A percentile compares a stretch with the other conserved stretches of the same genome.
Conservation (phyloP, 371 early-diverging fungal species). For the Mortierella sp. region DNA sequence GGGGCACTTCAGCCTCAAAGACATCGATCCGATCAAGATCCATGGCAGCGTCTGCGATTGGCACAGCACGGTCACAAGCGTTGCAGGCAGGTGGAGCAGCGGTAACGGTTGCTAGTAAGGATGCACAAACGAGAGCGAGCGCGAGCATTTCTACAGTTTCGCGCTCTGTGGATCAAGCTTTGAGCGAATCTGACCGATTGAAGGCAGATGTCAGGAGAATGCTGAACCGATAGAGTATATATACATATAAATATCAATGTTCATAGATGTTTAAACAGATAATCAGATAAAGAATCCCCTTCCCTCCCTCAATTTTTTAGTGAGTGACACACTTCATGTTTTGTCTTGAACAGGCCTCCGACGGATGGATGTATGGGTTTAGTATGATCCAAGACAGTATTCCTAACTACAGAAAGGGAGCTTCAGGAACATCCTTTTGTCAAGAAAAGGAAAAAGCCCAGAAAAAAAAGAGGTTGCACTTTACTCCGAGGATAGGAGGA, state of each 20-base stretch:
- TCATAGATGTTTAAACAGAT: neutral
- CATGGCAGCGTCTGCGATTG: slow-evolving; percentile 50
- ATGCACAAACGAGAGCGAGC: slow-evolving; percentile 45
- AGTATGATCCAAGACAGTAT: too few relatives aligned
- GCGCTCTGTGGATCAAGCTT: slow-evolving; percentile 41
- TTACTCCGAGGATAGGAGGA: too few relatives aligned
- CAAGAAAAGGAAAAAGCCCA: too few relatives aligned
- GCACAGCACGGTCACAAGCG: slow-evolving; percentile 42
- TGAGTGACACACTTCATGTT: too few relatives aligned
- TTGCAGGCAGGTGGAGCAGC: slow-evolving; percentile 26
- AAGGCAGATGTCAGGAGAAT: slow-evolving; percentile 51
- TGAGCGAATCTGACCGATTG: slow-evolving; percentile 47
- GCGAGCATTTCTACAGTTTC: slow-evolving; percentile 37
- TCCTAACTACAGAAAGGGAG: too few relatives aligned
- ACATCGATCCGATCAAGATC: slow-evolving; percentile 35
- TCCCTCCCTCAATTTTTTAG: too few relatives aligned
- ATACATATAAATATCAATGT: neutral
- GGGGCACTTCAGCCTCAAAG: slow-evolving; percentile 35
- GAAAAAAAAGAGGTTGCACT: too few relatives aligned
- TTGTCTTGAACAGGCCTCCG: too few relatives aligned
- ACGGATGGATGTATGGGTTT: too few relatives aligned
- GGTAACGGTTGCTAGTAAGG: slow-evolving; percentile 38
- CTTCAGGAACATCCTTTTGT: too few relatives aligned
- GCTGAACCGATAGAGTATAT: slow-evolving; percentile 35
- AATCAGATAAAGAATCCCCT: neutral